Base-by-base conservation (phyloP, 1,284 basidiomycete genomes). In the Ustilago loliicola region DNA sequence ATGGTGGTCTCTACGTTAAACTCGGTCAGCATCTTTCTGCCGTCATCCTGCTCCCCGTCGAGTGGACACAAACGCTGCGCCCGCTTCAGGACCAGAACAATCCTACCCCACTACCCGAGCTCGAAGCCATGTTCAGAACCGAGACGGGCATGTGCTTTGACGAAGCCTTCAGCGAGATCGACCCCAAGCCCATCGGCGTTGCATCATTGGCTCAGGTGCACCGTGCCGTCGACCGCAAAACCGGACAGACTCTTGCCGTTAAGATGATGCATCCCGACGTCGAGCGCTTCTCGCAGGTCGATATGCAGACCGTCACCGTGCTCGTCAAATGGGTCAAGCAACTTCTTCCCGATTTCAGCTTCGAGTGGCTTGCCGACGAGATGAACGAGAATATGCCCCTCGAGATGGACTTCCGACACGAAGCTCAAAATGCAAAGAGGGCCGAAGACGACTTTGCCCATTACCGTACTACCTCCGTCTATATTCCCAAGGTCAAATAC, bases 201-300 rank as follows among this genome's bases (percentile, higher is more conserved):
- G 96, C 95, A 5, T 95, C 88, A 5, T 88, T 99, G 36, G 96
- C 96, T 8, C 96, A 99, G 87, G 97, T 99, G 7, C 97, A 99
- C 87, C 90, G 92, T 21, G 97, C 93, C 0, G 89, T 88, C 8
- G 91, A 95, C 78, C 90, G 91, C 57, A 65, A 81, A 54, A 83
- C 81, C 8, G 83, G 82, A 23, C 64, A 84, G 55, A 87, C 89
- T 51, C 94, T 96, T n/a, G 97, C 97, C 13, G 92, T 99, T 68
- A 99, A 99, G 91, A 87, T 99, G 52, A 96, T 99, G 89, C 97
- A 99, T 86, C 95, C 97, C 4, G 93, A 94, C 85, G 89, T 99
- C 3, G 91, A 93, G 54, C 95, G 98, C 83, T 99, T 98, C 86
- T 94, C 92, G 68, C 90, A 93, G 88, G 93, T 98, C 21, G 95